A percentile compares a stretch with the other conserved stretches of the same genome.
Evolutionary conservation across 495 filamentous ascomycete genomes (phyloP).

Genomic region (Neurospora pannonica): DNA sequence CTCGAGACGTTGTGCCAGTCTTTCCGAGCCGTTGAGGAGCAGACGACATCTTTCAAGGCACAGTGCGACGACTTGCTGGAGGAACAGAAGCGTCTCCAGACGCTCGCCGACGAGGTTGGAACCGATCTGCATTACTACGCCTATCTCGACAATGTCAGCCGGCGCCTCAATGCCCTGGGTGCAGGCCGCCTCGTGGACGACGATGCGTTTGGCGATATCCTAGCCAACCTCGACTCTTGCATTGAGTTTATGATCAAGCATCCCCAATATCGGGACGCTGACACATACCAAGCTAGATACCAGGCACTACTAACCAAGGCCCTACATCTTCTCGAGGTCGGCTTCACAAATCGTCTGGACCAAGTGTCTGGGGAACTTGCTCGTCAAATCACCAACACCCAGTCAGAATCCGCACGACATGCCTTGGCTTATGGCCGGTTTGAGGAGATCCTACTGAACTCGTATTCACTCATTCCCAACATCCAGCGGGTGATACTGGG

Average conservation of each 20-base stretch:
- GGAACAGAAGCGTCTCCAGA: slow-evolving; percentile 66
- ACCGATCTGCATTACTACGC: slow-evolving; percentile 84
- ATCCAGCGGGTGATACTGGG: slow-evolving; percentile 36
- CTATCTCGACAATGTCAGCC: slow-evolving; percentile 82
- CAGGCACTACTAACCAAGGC: slow-evolving; percentile 63
- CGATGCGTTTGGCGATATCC: slow-evolving; percentile 74
- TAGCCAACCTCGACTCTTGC: slow-evolving; percentile 76
- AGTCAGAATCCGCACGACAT: slow-evolving; percentile 40
- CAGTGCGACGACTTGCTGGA: slow-evolving; percentile 79
- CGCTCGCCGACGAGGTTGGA: slow-evolving; percentile 70
- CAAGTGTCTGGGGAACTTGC: slow-evolving; percentile 36
- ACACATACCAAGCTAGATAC: slow-evolving; percentile 81
- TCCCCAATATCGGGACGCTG: slow-evolving; percentile 73
- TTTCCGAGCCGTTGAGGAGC: slow-evolving; percentile 76
- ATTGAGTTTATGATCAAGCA: slow-evolving; percentile 81
- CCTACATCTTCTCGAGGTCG: slow-evolving; percentile 43
- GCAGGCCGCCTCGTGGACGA: slow-evolving; percentile 73
- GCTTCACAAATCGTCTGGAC: slow-evolving; percentile 36
- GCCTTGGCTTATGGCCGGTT: slow-evolving; percentile 43
- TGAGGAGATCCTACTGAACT: slow-evolving; percentile 37
- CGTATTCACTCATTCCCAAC: slow-evolving; percentile 36
- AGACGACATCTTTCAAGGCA: slow-evolving; percentile 82
- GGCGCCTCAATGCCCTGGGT: slow-evolving; percentile 83
- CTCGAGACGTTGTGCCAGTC: slow-evolving; percentile 69
- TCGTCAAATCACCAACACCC: slow-evolving; percentile 34